Conservation (phyloP, 345 rosid genomes). For the Boechera retrofracta region DNA sequence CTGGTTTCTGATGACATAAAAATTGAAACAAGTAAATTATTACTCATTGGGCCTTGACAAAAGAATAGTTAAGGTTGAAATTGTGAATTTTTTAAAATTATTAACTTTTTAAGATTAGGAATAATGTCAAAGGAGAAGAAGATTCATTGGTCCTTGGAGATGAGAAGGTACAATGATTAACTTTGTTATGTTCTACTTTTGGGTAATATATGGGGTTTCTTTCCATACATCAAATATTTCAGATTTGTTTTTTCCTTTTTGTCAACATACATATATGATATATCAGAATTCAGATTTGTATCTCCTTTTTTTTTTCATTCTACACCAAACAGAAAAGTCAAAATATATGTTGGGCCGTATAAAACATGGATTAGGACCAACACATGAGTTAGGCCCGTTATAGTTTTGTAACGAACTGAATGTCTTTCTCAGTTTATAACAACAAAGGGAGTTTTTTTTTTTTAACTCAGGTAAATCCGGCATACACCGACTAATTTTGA, state of each 20-base stretch:
- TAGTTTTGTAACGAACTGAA: background rate
- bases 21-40: background rate
- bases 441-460: background rate
- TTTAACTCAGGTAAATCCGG: too few relatives aligned
- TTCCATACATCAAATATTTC: slow-evolving; percentile 9
- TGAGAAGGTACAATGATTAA: slow-evolving; percentile 8
- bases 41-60: background rate
- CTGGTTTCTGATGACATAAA: background rate
- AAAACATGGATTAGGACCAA: background rate
- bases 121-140: slow-evolving; percentile 5
- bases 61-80: background rate
- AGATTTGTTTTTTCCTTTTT: background rate
- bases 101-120: slow-evolving; percentile 1
- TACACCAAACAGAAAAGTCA: background rate
- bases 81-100: background rate
- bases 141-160: slow-evolving; percentile 8
- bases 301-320: background rate
- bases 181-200: slow-evolving; percentile 9
- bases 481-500: too few relatives aligned
- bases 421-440: background rate
- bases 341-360: slow-evolving; percentile 12
- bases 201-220: slow-evolving; percentile 15
- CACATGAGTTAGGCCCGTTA: background rate
- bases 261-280: background rate
- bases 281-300: background rate